Base-by-base conservation (phyloP, 345 rosid genomes). In the Gossypium mustelinum region DNA sequence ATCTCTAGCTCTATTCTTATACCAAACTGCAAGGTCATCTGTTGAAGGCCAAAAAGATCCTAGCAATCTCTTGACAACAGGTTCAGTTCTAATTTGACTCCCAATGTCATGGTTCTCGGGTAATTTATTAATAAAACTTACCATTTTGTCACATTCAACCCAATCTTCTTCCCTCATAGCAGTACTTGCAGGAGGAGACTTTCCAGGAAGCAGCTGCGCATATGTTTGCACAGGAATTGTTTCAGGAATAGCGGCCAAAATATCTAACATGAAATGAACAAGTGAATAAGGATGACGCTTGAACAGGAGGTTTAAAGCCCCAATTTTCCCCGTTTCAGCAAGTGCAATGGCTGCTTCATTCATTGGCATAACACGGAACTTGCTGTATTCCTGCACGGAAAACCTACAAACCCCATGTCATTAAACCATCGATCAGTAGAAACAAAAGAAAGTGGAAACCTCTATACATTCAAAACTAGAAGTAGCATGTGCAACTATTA, bases 271-370 rank as follows among this genome's bases (percentile, higher is more conserved):
- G 73, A 77, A 89, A 55, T 90, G 80, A 84, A 86, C 81, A 64
- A 91, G 77, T 45, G 98, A 91, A 87, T 84, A 89, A 80, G 94
- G 97, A 89, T 95, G 98, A 17, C 97, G 96, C 87, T 95, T 95
- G 81, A 95, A 91, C 60, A 91, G 91, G 63, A 91, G 92, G 77
- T 93, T 93, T 29, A 95, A 82, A 55, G 98, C 96, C 78, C 98
- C 99, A 73, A 95, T 89, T 81, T 92, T 95, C 70, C 99, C 99
- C 75, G 85, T 91, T 86, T 93, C 97, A 78, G 98, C 92, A 76
- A 95, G 97, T 66, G 82, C 72, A 60, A 85, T 70, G 50, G 97
- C 99, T 65, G 89, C 90, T 84, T 88, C 88, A 77, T 80, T 76
- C n/a, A 95, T 77, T 64, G 89, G 91, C 80, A 75, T 81, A 68